Percentiles rank a stretch among this genome's conserved stretches.
Evolutionary conservation across 108 stramenopile genomes (phyloP).

Genomic region (Nitzschia putrida): DNA sequence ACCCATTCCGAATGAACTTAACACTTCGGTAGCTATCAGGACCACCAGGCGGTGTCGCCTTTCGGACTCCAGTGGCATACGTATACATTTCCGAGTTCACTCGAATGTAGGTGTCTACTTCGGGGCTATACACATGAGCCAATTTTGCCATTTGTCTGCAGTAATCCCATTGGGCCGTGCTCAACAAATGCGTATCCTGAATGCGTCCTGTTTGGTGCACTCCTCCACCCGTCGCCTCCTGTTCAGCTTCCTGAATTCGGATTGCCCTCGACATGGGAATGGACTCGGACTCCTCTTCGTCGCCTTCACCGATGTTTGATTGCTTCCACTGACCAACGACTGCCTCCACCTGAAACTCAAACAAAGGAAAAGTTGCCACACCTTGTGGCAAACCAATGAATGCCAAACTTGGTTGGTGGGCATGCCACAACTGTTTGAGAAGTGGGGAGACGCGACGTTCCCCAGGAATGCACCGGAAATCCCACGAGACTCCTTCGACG

Average conservation of each 20-base stretch:
- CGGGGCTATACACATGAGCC: constrained; percentile 55
- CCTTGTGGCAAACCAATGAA: constrained; percentile 89
- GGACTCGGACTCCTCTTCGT: not conserved
- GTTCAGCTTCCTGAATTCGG: constrained; percentile 46
- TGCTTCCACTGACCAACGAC: constrained; percentile 42
- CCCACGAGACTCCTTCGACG: not conserved
- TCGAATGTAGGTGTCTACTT: constrained; percentile 62
- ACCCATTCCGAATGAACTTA: constrained; percentile 1
- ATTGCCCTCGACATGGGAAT: constrained; percentile 39
- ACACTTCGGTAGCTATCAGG: constrained; percentile 55
- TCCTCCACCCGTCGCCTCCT: constrained; percentile 63
- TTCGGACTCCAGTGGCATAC: constrained; percentile 43
- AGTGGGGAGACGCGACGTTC: constrained; percentile 14
- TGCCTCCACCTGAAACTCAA: constrained; percentile 84
- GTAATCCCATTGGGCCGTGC: constrained; percentile 76
- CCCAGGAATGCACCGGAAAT: not conserved
- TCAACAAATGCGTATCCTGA: constrained; percentile 83
- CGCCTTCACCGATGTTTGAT: not conserved
- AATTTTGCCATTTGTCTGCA: constrained; percentile 65
- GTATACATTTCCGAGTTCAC: constrained; percentile 81
- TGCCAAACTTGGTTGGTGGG: constrained; percentile 65
- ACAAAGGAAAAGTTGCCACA: constrained; percentile 87
- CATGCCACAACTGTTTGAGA: constrained; percentile 72
- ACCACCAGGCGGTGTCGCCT: constrained; percentile 49
- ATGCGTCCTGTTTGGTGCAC: constrained; percentile 45